phyloP scores from a whole-genome alignment of 1,284 basidiomycete species.

The Anthracocystis setariae region DNA sequence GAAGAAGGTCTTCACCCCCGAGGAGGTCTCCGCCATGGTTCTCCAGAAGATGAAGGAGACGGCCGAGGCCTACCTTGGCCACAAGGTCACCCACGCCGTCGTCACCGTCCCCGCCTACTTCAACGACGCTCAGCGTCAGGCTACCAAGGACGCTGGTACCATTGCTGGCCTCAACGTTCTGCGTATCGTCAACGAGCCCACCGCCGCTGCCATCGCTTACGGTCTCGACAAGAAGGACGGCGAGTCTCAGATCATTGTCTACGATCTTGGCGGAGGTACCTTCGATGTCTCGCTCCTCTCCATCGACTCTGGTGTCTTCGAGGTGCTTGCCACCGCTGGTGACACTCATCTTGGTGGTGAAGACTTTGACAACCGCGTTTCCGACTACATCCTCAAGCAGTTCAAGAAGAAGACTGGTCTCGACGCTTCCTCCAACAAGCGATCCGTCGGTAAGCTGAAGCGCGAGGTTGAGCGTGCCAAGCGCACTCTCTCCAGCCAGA shows the following conservation, averaged over 20 bases:
- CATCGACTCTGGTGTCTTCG: conserved; percentile 96
- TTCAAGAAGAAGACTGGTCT: conserved; percentile 68
- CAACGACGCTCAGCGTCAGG: conserved; percentile 98
- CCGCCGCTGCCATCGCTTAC: conserved; percentile 93
- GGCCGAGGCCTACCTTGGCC: conserved; percentile 95
- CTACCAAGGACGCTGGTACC: conserved; percentile 97
- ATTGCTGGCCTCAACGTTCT: conserved; percentile 95
- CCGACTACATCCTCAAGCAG: conserved; percentile 67
- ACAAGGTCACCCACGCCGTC: conserved; percentile 94
- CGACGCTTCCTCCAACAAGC: conserved; percentile 85
- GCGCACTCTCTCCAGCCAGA: conserved; percentile 87
- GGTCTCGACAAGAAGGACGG: conserved; percentile 94
- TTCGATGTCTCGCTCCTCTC: conserved; percentile 98
- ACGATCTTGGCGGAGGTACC: conserved; percentile 97
- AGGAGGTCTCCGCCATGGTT: conserved; percentile 94
- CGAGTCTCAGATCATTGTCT: conserved; percentile 95
- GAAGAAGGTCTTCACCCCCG: conserved; percentile 71
- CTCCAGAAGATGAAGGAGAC: conserved; percentile 99
- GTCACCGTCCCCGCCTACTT: conserved; percentile 92
- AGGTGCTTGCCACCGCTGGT: conserved; percentile 95
- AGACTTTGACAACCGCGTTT: conserved; percentile 89
- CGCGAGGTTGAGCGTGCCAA: conserved; percentile 99
- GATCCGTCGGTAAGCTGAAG: conserved; percentile 95
- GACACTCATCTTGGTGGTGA: conserved; percentile 99
- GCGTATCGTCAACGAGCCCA: conserved; percentile 99